Conservation (phyloP, 192 early-diverging fungal genomes). For the Gamsiella multidivaricata region DNA sequence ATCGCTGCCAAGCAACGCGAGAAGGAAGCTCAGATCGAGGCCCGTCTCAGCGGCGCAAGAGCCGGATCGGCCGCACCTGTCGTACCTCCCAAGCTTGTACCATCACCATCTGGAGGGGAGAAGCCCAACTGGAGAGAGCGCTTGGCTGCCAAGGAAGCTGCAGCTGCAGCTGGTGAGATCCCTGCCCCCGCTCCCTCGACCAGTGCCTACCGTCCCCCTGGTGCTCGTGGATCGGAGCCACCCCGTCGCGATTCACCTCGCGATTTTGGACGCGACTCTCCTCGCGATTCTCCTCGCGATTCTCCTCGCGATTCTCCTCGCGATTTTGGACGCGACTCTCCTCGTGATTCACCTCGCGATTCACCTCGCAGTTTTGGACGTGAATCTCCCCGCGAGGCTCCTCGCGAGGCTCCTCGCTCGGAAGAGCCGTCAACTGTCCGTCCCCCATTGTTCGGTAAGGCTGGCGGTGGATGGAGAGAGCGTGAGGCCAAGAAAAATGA, state of each 20-base stretch:
- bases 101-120: constrained; percentile 45
- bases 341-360: constrained; percentile 12
- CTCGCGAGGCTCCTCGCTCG: constrained; percentile 9
- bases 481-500: constrained; percentile 42
- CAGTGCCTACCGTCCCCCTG: constrained; percentile 46
- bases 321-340: too few species aligned
- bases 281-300: constrained; percentile 11
- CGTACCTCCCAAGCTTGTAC: constrained; percentile 30
- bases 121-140: constrained; percentile 49
- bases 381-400: too few species aligned
- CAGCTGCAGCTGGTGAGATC: constrained; percentile 1
- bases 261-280: neutral
- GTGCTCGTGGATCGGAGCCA: constrained; percentile 10
- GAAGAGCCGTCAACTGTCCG: constrained; percentile 25
- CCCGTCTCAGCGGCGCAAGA: constrained; percentile 38
- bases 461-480: constrained; percentile 47
- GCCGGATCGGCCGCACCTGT: constrained; percentile 39
- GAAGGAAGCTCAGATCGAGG: constrained; percentile 62
- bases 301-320: constrained; percentile 17
- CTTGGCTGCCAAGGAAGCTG: constrained; percentile 29
- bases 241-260: constrained; percentile 17
- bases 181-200: constrained; percentile 11
- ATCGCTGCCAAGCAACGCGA: constrained; percentile 61
- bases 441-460: constrained; percentile 21
- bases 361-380: constrained; percentile 13